These are phyloP conservation scores for Coemansia sp. DNA, from an alignment of 192 early-diverging fungal species.

Conservation along the genomic window DNA sequence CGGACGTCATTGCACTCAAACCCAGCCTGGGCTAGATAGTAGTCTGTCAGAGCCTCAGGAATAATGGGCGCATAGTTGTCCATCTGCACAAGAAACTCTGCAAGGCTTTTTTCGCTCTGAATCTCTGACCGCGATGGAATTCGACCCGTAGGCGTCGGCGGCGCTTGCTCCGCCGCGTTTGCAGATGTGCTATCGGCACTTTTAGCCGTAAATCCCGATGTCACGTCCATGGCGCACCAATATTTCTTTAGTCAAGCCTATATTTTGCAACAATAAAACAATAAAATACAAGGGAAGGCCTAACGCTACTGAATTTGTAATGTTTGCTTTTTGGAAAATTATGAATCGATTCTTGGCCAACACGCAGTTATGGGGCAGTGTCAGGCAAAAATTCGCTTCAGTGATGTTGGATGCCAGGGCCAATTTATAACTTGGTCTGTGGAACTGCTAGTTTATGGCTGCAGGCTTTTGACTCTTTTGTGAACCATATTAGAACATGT, in stretches of 20 bases:
- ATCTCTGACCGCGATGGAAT: conserved; percentile 41
- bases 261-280: not conserved
- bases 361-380: no score
- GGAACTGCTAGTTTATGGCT: no score
- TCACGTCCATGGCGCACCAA: not conserved
- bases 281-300: not conserved
- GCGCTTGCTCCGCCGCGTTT: not conserved
- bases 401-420: no score
- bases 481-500: no score
- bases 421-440: no score
- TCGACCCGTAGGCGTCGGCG: conserved; percentile 19
- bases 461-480: no score
- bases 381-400: no score
- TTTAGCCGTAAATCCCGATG: not conserved
- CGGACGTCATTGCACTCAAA: conserved; percentile 69
- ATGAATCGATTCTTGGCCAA: no score
- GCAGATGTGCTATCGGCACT: not conserved
- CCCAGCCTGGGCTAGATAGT: conserved; percentile 72
- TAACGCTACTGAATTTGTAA: no score
- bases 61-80: conserved; percentile 66
- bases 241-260: not conserved
- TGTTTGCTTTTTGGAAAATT: no score
- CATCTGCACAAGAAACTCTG: conserved; percentile 87
- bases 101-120: conserved; percentile 69
- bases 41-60: conserved; percentile 92